Conservation (phyloP, 2,329 filamentous ascomycete genomes). For the Phialocephala subalpina region DNA sequence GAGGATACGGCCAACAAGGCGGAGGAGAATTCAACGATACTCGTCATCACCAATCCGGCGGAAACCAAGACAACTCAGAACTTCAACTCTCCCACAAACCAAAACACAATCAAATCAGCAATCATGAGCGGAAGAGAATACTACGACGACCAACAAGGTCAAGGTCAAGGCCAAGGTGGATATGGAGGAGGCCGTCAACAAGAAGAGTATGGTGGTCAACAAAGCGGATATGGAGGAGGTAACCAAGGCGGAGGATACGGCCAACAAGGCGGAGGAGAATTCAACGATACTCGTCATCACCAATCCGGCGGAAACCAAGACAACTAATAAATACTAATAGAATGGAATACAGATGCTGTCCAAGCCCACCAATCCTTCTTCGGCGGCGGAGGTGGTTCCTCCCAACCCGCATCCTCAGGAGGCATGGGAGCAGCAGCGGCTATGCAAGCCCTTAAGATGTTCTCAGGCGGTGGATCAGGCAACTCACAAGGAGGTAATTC, state of each 20-base stretch:
- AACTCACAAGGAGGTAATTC: conserved; percentile 57
- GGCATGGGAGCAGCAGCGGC: conserved; percentile 77
- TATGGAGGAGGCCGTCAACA: conserved; percentile 47
- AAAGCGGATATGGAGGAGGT: conserved; percentile 13
- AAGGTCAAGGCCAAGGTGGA: conserved; percentile 37
- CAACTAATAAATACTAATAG: conserved; percentile 6
- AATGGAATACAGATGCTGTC: conserved; percentile 64
- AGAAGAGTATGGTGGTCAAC: conserved; percentile 46
- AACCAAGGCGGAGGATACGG: conserved; percentile 21
- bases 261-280: conserved; percentile 15
- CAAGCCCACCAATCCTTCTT: conserved; percentile 81
- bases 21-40: background rate
- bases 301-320: conserved; percentile 14
- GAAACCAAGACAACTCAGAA: conserved; percentile 16
- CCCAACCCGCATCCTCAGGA: conserved; percentile 53
- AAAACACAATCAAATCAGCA: conserved; percentile 15
- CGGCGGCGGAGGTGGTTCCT: conserved; percentile 56
- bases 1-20: conserved; percentile 18
- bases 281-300: background rate
- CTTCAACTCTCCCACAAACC: background rate
- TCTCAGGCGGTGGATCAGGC: conserved; percentile 63
- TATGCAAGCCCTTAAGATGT: conserved; percentile 83
- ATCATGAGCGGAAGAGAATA: conserved; percentile 28
- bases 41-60: background rate
- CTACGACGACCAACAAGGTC: conserved; percentile 26